Evolutionary conservation across 1,284 basidiomycete species (phyloP).

Genomic region (Tranzscheliella williamsii): DNA sequence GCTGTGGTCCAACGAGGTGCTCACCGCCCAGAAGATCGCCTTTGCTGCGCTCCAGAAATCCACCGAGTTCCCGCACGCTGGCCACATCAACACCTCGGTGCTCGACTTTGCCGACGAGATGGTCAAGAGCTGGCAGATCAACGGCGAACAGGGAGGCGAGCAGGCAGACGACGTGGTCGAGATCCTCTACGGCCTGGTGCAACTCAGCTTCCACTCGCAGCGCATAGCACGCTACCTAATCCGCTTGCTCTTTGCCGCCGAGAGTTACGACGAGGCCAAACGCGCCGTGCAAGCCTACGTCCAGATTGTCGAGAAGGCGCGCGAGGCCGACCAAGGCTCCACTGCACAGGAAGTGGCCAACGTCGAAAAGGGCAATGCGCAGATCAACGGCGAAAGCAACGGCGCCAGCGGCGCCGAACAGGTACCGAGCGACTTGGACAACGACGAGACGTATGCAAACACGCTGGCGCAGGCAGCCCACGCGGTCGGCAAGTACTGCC

Average conservation of each 20-base stretch:
- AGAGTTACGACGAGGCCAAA: conserved; percentile 51
- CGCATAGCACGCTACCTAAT: conserved; percentile 51
- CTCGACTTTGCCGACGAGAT: conserved; percentile 81
- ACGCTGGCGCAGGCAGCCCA: conserved; percentile 50
- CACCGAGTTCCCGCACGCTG: conserved; percentile 81
- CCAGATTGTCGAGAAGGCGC: conserved; percentile 54
- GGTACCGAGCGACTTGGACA: conserved; percentile 29
- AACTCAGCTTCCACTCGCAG: conserved; percentile 57
- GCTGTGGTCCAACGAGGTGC: conserved; percentile 53
- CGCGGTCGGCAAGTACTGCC: conserved; percentile 29
- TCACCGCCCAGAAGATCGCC: conserved; percentile 36
- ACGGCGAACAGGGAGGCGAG: conserved; percentile 50
- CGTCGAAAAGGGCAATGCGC: conserved; percentile 4
- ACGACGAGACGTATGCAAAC: conserved; percentile 39
- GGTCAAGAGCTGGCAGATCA: conserved; percentile 75
- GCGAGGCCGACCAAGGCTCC: conserved; percentile 33
- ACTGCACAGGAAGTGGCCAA: conserved; percentile 6
- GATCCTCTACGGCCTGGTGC: conserved; percentile 50
- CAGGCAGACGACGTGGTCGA: conserved; percentile 55
- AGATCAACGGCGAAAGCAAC: conserved; percentile 4
- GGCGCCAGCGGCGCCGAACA: conserved; percentile 4
- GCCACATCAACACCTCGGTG: conserved; percentile 76
- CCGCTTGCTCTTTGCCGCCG: conserved; percentile 50
- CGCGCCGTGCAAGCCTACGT: conserved; percentile 49
- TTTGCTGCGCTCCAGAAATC: conserved; percentile 52